A percentile compares a stretch with the other conserved stretches of the same genome.
Evolutionary conservation across 495 filamentous ascomycete genomes (phyloP).

Genomic region (Aspergillus wentii): DNA sequence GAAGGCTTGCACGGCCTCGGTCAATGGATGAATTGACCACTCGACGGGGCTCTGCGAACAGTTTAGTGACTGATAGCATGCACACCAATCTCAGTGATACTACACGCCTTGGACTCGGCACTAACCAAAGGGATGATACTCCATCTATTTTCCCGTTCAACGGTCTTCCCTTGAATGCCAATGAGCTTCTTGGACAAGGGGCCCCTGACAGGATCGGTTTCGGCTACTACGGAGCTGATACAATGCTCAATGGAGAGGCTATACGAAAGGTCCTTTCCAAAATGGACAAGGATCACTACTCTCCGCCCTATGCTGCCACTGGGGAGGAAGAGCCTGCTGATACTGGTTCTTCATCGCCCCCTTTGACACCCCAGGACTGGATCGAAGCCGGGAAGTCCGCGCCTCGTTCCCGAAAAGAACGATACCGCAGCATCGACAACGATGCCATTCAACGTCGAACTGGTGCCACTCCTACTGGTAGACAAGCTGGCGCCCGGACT

Average conservation of each 20-base stretch:
- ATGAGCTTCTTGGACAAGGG: constrained; percentile 19
- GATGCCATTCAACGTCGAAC: too few relatives aligned
- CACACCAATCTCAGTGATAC: constrained; percentile 28
- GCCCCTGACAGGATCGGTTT: constrained; percentile 19
- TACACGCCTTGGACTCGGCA: constrained; percentile 17
- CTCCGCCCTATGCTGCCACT: constrained; percentile 13
- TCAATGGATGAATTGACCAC: constrained; percentile 31
- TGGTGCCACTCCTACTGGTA: too few relatives aligned
- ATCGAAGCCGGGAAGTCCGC: constrained; percentile 33
- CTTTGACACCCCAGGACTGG: constrained; percentile 40
- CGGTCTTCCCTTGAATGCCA: constrained; percentile 23
- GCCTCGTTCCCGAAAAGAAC: constrained; percentile 16
- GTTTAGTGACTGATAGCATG: constrained; percentile 22
- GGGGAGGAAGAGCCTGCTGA: constrained; percentile 2
- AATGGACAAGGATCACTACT: constrained; percentile 19
- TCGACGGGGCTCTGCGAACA: constrained; percentile 24
- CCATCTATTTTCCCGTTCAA: constrained; percentile 30
- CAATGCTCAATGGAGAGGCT: constrained; percentile 15
- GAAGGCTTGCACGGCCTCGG: constrained; percentile 25
- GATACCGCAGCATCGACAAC: too few relatives aligned
- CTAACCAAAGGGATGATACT: constrained; percentile 17
- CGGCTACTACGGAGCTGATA: constrained; percentile 14
- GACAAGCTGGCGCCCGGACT: constrained; percentile 12
- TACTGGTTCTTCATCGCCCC: constrained; percentile 19
- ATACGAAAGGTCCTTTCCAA: constrained; percentile 15